These are phyloP conservation scores for Scleroderma citrinum DNA, from an alignment of 768 basidiomycete species.

Conservation along the genomic window DNA sequence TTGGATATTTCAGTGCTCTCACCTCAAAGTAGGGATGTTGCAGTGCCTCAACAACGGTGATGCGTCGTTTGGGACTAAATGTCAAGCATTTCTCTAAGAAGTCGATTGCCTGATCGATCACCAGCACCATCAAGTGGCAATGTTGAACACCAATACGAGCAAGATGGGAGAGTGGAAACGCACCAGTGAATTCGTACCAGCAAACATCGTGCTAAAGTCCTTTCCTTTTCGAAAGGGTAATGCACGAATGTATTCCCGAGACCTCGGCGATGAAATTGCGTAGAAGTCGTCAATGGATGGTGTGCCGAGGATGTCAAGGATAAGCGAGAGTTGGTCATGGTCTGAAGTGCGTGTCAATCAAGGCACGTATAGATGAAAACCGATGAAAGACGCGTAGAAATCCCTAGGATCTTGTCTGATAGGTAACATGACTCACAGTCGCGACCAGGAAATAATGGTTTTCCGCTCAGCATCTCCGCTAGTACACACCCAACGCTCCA, in stretches of 20 bases:
- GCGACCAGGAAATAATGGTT: slow-evolving; percentile 90
- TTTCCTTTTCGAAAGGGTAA: slow-evolving; percentile 82
- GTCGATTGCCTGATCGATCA: slow-evolving; percentile 53
- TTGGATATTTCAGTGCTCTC: no score
- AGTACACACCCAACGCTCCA: slow-evolving; percentile 86
- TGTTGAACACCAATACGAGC: not conserved
- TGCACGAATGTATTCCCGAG: slow-evolving; percentile 84
- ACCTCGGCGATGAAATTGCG: slow-evolving; percentile 74
- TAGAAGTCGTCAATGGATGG: slow-evolving; percentile 92
- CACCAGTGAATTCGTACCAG: slow-evolving; percentile 65
- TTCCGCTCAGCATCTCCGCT: slow-evolving; percentile 90
- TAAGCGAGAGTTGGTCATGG: slow-evolving; percentile 89
- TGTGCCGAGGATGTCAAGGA: slow-evolving; percentile 91
- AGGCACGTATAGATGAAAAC: not conserved
- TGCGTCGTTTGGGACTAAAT: slow-evolving; percentile 81
- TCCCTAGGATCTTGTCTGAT: not conserved
- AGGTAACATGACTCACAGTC: slow-evolving; percentile 51
- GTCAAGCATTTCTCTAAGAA: slow-evolving; percentile 76
- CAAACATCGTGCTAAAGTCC: slow-evolving; percentile 64
- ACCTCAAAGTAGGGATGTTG: slow-evolving; percentile 87
- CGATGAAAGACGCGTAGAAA: not conserved
- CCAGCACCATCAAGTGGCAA: not conserved
- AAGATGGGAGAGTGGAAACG: slow-evolving; percentile 6
- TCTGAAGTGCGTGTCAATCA: slow-evolving; percentile 37
- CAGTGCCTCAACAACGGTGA: slow-evolving; percentile 83